Evolutionary conservation across 257 asterid species (phyloP).

Genomic region (Nicotiana obtusifolia): DNA sequence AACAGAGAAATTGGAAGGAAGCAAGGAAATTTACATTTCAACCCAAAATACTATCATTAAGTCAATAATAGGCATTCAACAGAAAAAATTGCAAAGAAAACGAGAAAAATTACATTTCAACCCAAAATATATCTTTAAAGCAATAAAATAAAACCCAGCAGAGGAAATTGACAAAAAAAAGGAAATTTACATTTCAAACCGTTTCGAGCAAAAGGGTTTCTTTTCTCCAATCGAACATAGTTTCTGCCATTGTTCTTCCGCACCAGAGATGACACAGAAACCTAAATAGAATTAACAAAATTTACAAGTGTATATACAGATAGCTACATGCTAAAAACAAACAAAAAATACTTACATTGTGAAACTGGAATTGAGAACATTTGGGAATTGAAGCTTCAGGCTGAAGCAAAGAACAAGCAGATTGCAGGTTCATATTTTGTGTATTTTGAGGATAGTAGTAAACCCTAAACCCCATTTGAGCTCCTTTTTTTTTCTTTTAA

Average conservation of each 20-base stretch:
- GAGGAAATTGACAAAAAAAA: not conserved
- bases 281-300: constrained; percentile 23
- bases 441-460: not conserved
- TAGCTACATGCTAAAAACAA: not conserved
- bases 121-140: not conserved
- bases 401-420: constrained; percentile 36
- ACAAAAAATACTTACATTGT: constrained; percentile 32
- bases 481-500: not conserved
- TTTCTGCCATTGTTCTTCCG: constrained; percentile 18
- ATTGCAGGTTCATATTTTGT: constrained; percentile 42
- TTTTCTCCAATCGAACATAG: constrained; percentile 15
- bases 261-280: constrained; percentile 10
- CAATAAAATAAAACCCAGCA: not conserved
- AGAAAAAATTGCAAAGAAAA: not conserved
- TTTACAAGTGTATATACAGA: not conserved
- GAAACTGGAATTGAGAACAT: constrained; percentile 28
- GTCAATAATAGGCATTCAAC: not conserved
- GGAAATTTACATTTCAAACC: constrained; percentile 37
- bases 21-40: constrained; percentile 2
- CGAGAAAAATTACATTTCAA: not conserved
- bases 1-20: not conserved
- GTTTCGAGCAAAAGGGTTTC: constrained; percentile 25
- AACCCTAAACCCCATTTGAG: constrained; percentile 21
- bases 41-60: not conserved
- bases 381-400: constrained; percentile 25